Percentiles rank a stretch among this genome's conserved stretches.
Conservation (phyloP, 306 rosid genomes). For the Inga oerstediana region DNA sequence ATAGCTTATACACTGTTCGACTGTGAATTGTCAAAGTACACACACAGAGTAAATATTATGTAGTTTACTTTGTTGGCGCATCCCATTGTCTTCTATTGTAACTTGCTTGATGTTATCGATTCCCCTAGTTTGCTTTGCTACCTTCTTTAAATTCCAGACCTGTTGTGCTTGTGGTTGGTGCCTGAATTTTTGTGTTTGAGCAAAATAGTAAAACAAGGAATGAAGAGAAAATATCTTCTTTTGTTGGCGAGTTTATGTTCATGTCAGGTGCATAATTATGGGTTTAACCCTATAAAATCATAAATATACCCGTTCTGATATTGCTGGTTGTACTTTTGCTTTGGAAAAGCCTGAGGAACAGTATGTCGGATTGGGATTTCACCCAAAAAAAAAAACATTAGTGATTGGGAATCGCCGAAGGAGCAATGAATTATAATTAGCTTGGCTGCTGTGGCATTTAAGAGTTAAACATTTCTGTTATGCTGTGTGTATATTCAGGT, state of each 20-base stretch:
- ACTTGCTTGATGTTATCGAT: background rate
- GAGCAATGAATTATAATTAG: background rate
- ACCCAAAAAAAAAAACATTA: background rate
- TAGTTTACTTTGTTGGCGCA: constrained; percentile 2
- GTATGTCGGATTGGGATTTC: background rate
- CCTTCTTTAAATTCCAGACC: constrained; percentile 2
- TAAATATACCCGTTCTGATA: background rate
- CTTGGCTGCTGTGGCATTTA: background rate
- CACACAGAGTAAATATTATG: background rate
- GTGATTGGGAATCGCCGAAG: background rate
- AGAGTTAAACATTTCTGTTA: background rate
- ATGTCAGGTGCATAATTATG: background rate
- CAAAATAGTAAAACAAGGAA: background rate
- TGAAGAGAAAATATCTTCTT: background rate
- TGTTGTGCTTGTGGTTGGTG: background rate
- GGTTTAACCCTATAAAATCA: background rate
- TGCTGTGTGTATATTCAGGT: background rate
- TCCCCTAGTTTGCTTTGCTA: background rate
- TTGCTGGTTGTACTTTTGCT: background rate
- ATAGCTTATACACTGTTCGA: constrained; percentile 1
- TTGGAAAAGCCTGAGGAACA: background rate
- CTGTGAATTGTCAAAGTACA: background rate
- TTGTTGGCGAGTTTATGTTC: background rate
- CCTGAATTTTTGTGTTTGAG: background rate
- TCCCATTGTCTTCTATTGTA: background rate